Base-by-base conservation (phyloP, 2,329 filamentous ascomycete genomes). In the Epichloe glyceriae region DNA sequence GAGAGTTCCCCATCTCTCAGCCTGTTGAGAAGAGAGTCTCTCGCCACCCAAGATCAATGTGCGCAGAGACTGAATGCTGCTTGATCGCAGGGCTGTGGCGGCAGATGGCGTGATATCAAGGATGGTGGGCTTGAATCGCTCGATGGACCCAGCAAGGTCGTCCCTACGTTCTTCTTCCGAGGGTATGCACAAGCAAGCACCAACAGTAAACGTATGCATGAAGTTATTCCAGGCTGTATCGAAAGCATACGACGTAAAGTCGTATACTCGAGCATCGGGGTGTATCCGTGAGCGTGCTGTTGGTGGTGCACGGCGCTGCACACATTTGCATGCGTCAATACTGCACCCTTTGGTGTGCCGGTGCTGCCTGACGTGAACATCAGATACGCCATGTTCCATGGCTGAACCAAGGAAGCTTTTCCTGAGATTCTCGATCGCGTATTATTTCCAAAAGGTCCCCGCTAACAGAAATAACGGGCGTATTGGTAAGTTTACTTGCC, bases 321-420 rank as follows among this genome's bases (percentile, higher is more conserved):
- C 10, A 61, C 52, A 49, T 57, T 55, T 5, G 50, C 22, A 26
- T 62, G 61, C 14, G 55, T 57, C 19, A 60, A 51, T 3, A 58
- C 49, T 2, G 56, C 57, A n/a, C 61, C 61, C 37, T 62, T 62
- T 5, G 61, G 59, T 5, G 53, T 57, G 2, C 60, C 57, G 12
- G 57, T 58, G 11, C 49, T 56, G 4, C 57, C 57, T 3, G 54
- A 56, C 4, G 55, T 57, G 35, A 60, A 61, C 10, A 59, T 35
- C 3, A 59, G 39, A 35, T 61, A 62, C 1, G 41, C 35, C 12
- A 17, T 47, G 22, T 53, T 34, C 38, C 43, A 46, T 14, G 46
- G 46, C 19, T 50, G 46, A 33, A 20, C 17, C 14, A 4, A 6
- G 11, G 37, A n/a, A 22, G 42, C 22, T 14, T 17, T 37, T 33